Conservation (phyloP, 495 filamentous ascomycete genomes). For the Thozetella sp. region DNA sequence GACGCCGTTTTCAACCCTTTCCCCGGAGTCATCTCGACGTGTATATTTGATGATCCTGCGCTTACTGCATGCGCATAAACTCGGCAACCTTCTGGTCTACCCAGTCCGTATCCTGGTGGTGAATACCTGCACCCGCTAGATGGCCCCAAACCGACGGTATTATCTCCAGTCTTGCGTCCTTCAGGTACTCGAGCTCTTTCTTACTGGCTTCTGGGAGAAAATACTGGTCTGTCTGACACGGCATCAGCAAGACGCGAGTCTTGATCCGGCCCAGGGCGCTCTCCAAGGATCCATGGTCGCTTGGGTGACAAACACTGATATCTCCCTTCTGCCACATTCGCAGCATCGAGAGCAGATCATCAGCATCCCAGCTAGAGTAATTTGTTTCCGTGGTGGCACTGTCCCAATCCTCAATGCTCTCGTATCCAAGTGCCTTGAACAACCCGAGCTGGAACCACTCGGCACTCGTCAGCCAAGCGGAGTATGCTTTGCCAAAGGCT, state of each 20-base stretch:
- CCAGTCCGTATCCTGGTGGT: conserved; percentile 38
- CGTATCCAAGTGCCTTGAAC: conserved; percentile 35
- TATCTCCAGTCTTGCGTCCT: conserved; percentile 30
- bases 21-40: too few species aligned
- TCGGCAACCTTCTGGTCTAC: conserved; percentile 23
- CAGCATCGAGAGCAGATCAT: conserved; percentile 40
- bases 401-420: conserved; percentile 36
- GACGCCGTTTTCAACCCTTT: too few species aligned
- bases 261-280: conserved; percentile 37
- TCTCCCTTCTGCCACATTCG: conserved; percentile 49
- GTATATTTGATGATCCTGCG: too few species aligned
- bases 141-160: conserved; percentile 50
- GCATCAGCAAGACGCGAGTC: conserved; percentile 43
- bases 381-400: conserved; percentile 20
- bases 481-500: conserved; percentile 45
- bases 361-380: conserved; percentile 36
- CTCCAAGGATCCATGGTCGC: conserved; percentile 29
- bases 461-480: conserved; percentile 40
- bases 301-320: conserved; percentile 25
- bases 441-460: conserved; percentile 41
- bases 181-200: conserved; percentile 37
- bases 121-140: conserved; percentile 42
- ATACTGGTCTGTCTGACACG: conserved; percentile 44
- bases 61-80: too few species aligned
- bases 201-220: conserved; percentile 42